These are phyloP conservation scores for Hyphopichia khmerensis DNA, from an alignment of 1,139 yeast genomes.

Conservation along the genomic window DNA sequence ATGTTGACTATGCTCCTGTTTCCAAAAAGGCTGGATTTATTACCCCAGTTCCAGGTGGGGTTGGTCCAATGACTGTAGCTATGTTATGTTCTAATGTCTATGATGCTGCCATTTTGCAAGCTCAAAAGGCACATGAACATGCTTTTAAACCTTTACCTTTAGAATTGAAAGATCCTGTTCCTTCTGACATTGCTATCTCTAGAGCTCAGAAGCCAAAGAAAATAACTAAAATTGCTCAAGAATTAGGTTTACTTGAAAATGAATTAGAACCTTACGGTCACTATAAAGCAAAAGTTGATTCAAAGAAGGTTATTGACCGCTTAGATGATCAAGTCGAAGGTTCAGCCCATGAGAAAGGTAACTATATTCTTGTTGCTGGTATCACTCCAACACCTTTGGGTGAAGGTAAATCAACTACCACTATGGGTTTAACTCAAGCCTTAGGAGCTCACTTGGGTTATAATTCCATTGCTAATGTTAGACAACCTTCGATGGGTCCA, in stretches of 20 bases:
- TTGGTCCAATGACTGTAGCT: constrained; percentile 88
- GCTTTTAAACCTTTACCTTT: constrained; percentile 50
- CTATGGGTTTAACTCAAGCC: constrained; percentile 79
- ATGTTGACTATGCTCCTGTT: constrained; percentile 66
- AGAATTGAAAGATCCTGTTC: constrained; percentile 57
- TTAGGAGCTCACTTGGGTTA: constrained; percentile 70
- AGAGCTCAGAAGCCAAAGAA: constrained; percentile 71
- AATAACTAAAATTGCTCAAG: constrained; percentile 61
- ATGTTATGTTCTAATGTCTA: constrained; percentile 72
- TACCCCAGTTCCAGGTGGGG: constrained; percentile 89
- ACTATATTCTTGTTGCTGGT: constrained; percentile 74
- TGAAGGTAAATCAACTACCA: constrained; percentile 80
- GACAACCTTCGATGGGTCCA: constrained; percentile 89
- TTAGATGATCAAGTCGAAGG: constrained; percentile 57
- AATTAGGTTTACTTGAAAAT: constrained; percentile 57
- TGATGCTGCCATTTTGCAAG: constrained; percentile 60
- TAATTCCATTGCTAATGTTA: constrained; percentile 73
- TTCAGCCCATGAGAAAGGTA: constrained; percentile 43
- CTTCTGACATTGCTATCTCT: constrained; percentile 75
- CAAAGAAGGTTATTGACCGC: constrained; percentile 54
- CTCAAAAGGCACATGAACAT: constrained; percentile 46
- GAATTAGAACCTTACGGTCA: constrained; percentile 76
- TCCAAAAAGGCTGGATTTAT: constrained; percentile 56
- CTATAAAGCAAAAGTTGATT: constrained; percentile 70
- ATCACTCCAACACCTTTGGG: constrained; percentile 83